Evolutionary conservation across 2,329 filamentous ascomycete genomes (phyloP).

Genomic region (Calonectria naviculata): DNA sequence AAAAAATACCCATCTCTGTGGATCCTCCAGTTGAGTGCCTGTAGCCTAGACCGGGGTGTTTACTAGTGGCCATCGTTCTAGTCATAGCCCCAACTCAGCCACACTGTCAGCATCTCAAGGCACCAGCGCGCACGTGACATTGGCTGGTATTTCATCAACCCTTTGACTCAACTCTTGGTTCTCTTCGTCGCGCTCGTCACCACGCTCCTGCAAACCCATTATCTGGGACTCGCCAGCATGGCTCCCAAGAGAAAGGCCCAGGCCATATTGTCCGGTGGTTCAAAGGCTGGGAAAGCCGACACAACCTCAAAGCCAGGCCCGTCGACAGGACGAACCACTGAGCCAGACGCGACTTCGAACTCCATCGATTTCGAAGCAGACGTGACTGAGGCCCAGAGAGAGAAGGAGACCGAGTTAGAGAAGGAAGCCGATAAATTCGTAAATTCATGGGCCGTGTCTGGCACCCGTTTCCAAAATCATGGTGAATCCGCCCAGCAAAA

Average conservation of each 20-base stretch:
- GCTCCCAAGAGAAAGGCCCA: slow-evolving; percentile 14
- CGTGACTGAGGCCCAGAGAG: slow-evolving; percentile 1
- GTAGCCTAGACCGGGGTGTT: too few species aligned
- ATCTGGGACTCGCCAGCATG: background rate
- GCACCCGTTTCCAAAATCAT: background rate
- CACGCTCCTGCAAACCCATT: too few species aligned
- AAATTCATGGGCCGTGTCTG: slow-evolving; percentile 13
- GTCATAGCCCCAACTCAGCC: too few species aligned
- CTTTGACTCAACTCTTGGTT: too few species aligned
- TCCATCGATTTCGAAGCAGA: slow-evolving; percentile 5
- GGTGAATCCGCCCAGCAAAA: background rate
- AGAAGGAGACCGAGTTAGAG: slow-evolving; percentile 3
- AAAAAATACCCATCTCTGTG: too few species aligned
- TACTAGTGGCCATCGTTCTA: too few species aligned
- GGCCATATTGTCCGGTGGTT: background rate
- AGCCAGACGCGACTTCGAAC: background rate
- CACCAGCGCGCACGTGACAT: too few species aligned
- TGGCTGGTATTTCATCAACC: too few species aligned
- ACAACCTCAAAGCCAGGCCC: background rate
- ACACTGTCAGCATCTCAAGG: too few species aligned
- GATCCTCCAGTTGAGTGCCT: too few species aligned
- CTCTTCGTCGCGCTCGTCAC: too few species aligned
- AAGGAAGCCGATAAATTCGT: slow-evolving; percentile 13
- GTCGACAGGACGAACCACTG: background rate
- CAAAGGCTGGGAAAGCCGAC: background rate